A percentile compares a stretch with the other conserved stretches of the same genome.
Evolutionary conservation across 1,284 basidiomycete genomes (phyloP).

Genomic region (Peniophora sp.): DNA sequence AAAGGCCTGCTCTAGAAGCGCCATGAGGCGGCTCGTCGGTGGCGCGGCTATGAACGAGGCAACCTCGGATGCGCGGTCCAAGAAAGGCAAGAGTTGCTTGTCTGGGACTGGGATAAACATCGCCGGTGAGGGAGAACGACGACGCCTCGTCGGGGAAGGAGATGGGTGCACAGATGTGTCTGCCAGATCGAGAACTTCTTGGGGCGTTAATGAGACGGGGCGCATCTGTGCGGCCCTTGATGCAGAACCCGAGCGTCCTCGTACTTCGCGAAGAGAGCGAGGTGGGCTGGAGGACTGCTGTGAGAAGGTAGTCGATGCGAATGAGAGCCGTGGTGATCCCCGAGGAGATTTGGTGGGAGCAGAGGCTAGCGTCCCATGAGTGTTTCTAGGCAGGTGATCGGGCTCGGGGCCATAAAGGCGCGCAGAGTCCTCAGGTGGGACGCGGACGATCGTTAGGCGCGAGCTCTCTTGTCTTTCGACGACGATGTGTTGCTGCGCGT

Average conservation of each 20-base stretch:
- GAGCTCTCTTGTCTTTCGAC: constrained; percentile 14
- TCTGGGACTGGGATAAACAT: constrained; percentile 21
- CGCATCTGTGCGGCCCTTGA: neutral
- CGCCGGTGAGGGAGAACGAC: constrained; percentile 7
- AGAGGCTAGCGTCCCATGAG: no score
- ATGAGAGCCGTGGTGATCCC: constrained; percentile 7
- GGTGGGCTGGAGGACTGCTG: constrained; percentile 1
- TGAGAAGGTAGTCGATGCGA: constrained; percentile 9
- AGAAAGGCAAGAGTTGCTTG: constrained; percentile 23
- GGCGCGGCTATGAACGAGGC: constrained; percentile 18
- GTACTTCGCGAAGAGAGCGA: constrained; percentile 8
- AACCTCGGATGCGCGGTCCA: constrained; percentile 24
- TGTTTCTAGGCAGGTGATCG: neutral
- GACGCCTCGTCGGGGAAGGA: constrained; percentile 3
- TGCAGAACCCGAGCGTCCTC: constrained; percentile 5
- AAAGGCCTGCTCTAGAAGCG: constrained; percentile 23
- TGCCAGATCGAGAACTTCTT: constrained; percentile 18
- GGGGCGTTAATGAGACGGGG: constrained; percentile 13
- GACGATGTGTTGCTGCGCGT: constrained; percentile 14
- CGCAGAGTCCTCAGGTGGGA: constrained; percentile 10
- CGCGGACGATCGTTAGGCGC: constrained; percentile 22
- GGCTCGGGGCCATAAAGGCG: constrained; percentile 5
- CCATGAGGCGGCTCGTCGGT: constrained; percentile 21
- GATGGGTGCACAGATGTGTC: constrained; percentile 10
- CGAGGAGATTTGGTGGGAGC: no score